Base-by-base conservation (phyloP, 1,139 yeast genomes). In the Pichia sp. region DNA sequence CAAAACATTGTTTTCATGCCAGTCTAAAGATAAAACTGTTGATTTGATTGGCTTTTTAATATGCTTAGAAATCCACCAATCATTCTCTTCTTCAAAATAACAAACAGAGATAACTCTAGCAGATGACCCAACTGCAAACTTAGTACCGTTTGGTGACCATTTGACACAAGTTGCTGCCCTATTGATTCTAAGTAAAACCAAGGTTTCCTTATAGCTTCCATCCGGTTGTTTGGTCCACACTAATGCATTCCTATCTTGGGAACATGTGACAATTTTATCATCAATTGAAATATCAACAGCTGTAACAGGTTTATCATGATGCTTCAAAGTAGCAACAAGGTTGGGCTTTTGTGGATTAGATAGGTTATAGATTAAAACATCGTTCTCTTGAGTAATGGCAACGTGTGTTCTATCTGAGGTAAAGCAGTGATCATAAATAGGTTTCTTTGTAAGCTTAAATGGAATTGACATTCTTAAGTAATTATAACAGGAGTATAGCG, bases 11-110 rank as follows among this genome's bases (percentile, higher is more conserved):
- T 93, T 93, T 45, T 89, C 91, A 61, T 93, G 98, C 99, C 99
- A 93, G 47, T 82, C 83, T 41, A 91, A 71, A 34, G 84, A 73
- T 51, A 91, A 73, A 52, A 91, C 74, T 33, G 97, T 86, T 10
- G 96, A 84, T 59, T 84, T 82, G 53, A 89, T 71, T 15, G 96
- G 96, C 64, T 85, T 86, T 69, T 88, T 88, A 65, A 93, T 77
- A 66, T 91, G 98, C 65, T 89, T 91, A 18, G 97, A 86, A 40
- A 91, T 89, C 99, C 99, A 93, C 99, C 99, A 93, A 61, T 93
- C 95, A 62, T 91, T 91, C 56, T 89, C 96, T 49, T 74, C 84
- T 62, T 93, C 98, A 62, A 84, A 91, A 66, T 89, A 91, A 67
- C 98, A 93, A 38, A 93, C 84, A 15, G 98, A 96, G 62, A 93